phyloP scores from a whole-genome alignment of 1,284 basidiomycete genomes.

The Trametes sp. region DNA sequence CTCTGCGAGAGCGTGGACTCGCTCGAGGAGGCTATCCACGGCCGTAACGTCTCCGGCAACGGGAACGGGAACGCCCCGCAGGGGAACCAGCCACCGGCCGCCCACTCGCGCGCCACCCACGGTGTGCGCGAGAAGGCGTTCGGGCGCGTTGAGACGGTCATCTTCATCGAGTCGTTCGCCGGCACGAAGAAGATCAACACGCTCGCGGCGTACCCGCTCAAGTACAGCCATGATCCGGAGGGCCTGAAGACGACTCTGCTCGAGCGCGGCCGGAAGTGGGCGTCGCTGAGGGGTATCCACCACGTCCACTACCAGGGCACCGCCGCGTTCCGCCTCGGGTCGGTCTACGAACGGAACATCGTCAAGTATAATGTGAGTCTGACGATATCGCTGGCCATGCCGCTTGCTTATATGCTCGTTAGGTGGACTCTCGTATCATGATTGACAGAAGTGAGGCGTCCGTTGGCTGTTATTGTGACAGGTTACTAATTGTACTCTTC shows the following conservation, averaged over 20 bases:
- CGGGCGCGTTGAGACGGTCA: conserved; percentile 49
- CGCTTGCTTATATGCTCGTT: background rate
- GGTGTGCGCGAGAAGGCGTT: conserved; percentile 27
- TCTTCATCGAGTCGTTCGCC: conserved; percentile 50
- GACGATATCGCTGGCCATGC: background rate
- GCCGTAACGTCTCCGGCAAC: conserved; percentile 1
- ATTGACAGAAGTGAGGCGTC: conserved; percentile 52
- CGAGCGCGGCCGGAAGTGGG: conserved; percentile 61
- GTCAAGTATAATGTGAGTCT: conserved; percentile 54
- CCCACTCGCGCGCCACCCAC: background rate
- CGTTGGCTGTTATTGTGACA: background rate
- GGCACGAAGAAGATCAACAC: conserved; percentile 57
- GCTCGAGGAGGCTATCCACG: conserved; percentile 44
- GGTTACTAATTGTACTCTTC: background rate
- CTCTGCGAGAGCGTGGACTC: conserved; percentile 57
- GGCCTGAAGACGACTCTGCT: conserved; percentile 48
- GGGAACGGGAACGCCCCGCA: background rate
- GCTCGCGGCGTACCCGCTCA: conserved; percentile 59
- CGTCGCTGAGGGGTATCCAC: conserved; percentile 55
- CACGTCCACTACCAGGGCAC: conserved; percentile 63
- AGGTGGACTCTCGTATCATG: conserved; percentile 54
- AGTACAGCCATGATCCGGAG: conserved; percentile 52
- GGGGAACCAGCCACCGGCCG: too few species aligned
- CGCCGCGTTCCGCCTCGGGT: conserved; percentile 41
- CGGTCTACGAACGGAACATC: conserved; percentile 38